These are phyloP conservation scores for Crassisporium funariophilum DNA, from an alignment of 768 basidiomycete species.

Conservation along the genomic window DNA sequence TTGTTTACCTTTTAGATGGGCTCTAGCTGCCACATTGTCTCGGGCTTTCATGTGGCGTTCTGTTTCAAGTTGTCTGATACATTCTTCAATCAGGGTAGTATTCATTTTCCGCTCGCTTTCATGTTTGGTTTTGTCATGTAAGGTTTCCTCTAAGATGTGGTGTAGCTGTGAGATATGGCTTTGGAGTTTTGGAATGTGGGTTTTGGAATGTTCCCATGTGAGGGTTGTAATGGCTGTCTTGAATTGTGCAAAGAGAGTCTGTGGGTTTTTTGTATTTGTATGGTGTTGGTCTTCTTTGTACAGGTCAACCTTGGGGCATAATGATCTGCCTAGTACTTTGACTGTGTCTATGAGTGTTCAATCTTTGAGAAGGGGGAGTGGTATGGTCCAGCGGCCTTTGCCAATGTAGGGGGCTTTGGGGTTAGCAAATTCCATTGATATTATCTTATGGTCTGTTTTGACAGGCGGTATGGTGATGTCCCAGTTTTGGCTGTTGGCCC, in stretches of 20 bases:
- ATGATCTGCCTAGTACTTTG: conserved; percentile 6
- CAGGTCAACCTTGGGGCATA: too few relatives aligned
- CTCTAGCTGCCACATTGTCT: conserved; percentile 4
- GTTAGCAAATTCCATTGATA: conserved; percentile 21
- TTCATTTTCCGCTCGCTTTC: background rate
- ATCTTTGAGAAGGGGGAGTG: conserved; percentile 20
- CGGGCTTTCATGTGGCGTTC: background rate
- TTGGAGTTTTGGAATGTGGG: background rate
- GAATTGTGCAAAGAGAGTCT: conserved; percentile 4
- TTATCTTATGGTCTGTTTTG: conserved; percentile 34
- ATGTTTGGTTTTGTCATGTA: background rate
- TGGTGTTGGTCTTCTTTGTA: too few relatives aligned
- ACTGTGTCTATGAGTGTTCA: conserved; percentile 6
- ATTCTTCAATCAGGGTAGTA: background rate
- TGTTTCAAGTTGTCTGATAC: background rate
- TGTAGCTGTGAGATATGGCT: conserved; percentile 1
- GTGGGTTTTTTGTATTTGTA: conserved; percentile 4
- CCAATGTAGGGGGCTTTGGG: conserved; percentile 29
- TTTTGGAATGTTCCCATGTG: conserved; percentile 13
- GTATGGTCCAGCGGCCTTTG: conserved; percentile 34
- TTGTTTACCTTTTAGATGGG: background rate
- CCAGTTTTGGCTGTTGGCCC: conserved; percentile 24
- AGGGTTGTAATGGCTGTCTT: conserved; percentile 5
- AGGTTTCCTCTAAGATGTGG: background rate
- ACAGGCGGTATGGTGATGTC: conserved; percentile 20